These are phyloP conservation scores for Dimocarpus longan DNA, from an alignment of 345 rosid genomes.

Conservation along the genomic window DNA sequence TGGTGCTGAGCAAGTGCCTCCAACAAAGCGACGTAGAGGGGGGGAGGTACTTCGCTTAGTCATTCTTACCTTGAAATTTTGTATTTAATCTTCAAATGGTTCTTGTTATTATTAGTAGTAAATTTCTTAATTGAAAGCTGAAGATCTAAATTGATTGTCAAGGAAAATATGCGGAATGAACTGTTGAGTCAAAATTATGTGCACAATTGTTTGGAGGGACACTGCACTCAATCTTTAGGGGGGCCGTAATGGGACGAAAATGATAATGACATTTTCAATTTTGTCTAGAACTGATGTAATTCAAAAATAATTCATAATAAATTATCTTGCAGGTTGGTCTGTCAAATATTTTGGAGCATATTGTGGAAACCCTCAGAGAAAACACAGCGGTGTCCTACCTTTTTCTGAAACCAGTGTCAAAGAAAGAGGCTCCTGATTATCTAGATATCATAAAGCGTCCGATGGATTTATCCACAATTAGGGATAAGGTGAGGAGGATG, in stretches of 20 bases:
- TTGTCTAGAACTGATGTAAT: no score
- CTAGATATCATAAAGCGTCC: conserved; percentile 55
- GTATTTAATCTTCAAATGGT: no score
- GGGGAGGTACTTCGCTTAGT: conserved; percentile 69
- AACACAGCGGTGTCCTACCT: conserved; percentile 79
- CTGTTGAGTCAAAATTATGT: neutral
- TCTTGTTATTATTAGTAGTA: conserved; percentile 9
- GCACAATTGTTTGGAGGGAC: neutral
- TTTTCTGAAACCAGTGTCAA: conserved; percentile 83
- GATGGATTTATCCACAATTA: conserved; percentile 96
- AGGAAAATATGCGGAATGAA: neutral
- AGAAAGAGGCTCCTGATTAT: conserved; percentile 96
- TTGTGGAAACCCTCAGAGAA: conserved; percentile 67
- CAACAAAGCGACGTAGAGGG: conserved; percentile 82
- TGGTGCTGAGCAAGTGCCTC: conserved; percentile 67
- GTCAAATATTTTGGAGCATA: conserved; percentile 73
- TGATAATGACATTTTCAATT: neutral
- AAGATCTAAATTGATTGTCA: neutral
- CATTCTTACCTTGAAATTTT: conserved; percentile 8
- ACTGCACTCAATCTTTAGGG: neutral
- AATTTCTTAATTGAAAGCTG: neutral
- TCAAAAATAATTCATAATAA: neutral
- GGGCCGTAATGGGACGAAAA: neutral
- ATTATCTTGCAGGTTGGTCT: conserved; percentile 66
- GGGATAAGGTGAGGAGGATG: conserved; percentile 85